phyloP scores from a whole-genome alignment of 306 rosid species.

The Gleditsia sinensis region DNA sequence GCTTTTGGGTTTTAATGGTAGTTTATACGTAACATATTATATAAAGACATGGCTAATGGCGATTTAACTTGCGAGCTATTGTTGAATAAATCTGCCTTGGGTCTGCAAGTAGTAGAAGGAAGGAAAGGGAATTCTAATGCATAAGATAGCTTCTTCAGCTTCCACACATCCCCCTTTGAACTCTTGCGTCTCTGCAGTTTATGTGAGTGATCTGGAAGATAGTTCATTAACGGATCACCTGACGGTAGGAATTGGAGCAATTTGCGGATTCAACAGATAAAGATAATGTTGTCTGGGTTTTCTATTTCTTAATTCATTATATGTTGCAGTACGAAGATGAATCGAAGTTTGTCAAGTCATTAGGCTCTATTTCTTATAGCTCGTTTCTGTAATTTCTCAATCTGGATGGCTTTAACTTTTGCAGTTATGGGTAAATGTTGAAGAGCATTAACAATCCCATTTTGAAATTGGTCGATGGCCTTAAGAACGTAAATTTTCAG shows the following conservation, averaged over 20 bases:
- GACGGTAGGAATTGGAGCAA: not conserved
- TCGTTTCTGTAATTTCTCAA: not conserved
- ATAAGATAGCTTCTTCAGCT: not conserved
- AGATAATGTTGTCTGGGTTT: not conserved
- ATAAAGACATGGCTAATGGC: not conserved
- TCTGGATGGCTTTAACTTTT: not conserved
- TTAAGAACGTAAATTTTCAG: not conserved
- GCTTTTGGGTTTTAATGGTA: not conserved
- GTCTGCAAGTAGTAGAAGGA: not conserved
- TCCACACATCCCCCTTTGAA: not conserved
- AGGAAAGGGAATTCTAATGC: conserved; percentile 1
- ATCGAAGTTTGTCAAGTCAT: not conserved
- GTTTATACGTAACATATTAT: not conserved
- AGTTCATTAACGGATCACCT: not conserved
- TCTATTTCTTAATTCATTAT: not conserved
- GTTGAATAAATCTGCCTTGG: conserved; percentile 8
- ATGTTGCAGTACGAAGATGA: not conserved
- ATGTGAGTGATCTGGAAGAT: not conserved
- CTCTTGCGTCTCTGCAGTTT: not conserved
- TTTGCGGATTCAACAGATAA: not conserved
- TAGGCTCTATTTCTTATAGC: no score
- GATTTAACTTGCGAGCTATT: conserved; percentile 15
- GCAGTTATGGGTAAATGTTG: not conserved
- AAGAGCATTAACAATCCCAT: not conserved
- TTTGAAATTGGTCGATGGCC: not conserved